Evolutionary conservation across 179 eudicot genomes (phyloP).

Genomic region (Kewa caespitosa): DNA sequence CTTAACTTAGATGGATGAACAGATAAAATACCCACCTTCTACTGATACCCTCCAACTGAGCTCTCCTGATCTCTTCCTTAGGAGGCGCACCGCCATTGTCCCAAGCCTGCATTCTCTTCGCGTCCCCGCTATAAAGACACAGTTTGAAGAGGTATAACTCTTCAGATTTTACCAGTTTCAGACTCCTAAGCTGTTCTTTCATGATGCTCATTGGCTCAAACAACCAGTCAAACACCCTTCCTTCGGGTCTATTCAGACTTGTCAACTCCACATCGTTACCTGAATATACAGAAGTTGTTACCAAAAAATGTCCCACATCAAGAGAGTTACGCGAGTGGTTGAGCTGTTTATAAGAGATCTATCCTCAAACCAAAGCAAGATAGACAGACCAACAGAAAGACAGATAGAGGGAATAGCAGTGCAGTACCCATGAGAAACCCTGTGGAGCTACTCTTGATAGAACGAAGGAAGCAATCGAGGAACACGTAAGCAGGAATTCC

Average conservation of each 20-base stretch:
- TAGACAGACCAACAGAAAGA: background rate
- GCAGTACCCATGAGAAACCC: constrained; percentile 34
- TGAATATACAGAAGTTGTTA: constrained; percentile 9
- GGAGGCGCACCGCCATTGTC: constrained; percentile 40
- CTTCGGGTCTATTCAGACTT: constrained; percentile 35
- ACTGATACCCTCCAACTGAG: constrained; percentile 39
- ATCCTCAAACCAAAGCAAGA: background rate
- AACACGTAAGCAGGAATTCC: constrained; percentile 37
- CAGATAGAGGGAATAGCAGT: background rate
- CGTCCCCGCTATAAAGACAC: constrained; percentile 30
- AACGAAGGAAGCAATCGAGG: constrained; percentile 37
- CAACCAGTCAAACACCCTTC: constrained; percentile 38
- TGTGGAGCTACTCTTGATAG: constrained; percentile 29
- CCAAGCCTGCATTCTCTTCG: constrained; percentile 31
- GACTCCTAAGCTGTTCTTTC: constrained; percentile 36
- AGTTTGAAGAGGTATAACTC: constrained; percentile 35
- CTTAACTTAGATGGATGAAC: background rate
- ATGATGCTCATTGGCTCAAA: constrained; percentile 39
- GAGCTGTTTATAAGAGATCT: too few relatives aligned
- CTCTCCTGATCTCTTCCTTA: constrained; percentile 34
- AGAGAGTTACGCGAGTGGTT: too few relatives aligned
- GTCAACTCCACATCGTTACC: constrained; percentile 34
- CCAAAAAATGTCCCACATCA: too few relatives aligned
- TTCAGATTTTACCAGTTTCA: constrained; percentile 31
- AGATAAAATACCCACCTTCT: constrained; percentile 28